Evolutionary conservation across 2,329 filamentous ascomycete species (phyloP).

Genomic region (Mycosphaerelloides madeirae): DNA sequence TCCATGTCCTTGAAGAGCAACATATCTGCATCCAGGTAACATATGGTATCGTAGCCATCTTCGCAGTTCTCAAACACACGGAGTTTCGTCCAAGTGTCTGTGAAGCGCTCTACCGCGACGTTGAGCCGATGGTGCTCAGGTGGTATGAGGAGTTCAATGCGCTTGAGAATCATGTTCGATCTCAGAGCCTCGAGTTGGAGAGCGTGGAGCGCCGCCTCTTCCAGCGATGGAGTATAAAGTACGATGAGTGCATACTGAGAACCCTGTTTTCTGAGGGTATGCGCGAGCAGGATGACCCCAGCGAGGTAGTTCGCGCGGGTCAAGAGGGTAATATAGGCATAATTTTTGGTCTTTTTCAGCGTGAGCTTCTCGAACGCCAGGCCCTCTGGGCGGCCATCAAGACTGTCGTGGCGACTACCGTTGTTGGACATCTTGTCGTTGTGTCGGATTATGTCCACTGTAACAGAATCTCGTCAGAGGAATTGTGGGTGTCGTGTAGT

Average conservation of each 20-base stretch:
- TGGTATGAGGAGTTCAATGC: constrained; percentile 40
- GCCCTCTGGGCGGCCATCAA: neutral
- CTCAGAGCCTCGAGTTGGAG: constrained; percentile 40
- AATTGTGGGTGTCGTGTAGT: no score
- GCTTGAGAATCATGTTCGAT: constrained; percentile 39
- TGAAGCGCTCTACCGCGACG: constrained; percentile 47
- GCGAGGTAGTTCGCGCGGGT: constrained; percentile 48
- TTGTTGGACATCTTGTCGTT: no score
- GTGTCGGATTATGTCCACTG: neutral
- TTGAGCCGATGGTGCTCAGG: constrained; percentile 34
- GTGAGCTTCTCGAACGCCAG: neutral
- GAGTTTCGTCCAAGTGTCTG: constrained; percentile 52
- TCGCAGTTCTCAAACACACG: constrained; percentile 45
- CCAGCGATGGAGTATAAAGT: constrained; percentile 43
- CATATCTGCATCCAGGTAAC: constrained; percentile 52
- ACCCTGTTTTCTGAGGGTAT: constrained; percentile 43
- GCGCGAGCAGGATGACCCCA: constrained; percentile 47
- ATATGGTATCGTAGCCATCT: constrained; percentile 37
- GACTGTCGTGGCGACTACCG: neutral
- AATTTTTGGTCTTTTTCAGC: neutral
- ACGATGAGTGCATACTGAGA: constrained; percentile 46
- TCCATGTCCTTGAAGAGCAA: constrained; percentile 42
- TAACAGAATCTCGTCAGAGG: no score
- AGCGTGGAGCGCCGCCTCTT: constrained; percentile 35
- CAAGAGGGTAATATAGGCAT: constrained; percentile 48